Evolutionary conservation across 257 asterid genomes (phyloP).

Genomic region (Nicotiana sylvestris): DNA sequence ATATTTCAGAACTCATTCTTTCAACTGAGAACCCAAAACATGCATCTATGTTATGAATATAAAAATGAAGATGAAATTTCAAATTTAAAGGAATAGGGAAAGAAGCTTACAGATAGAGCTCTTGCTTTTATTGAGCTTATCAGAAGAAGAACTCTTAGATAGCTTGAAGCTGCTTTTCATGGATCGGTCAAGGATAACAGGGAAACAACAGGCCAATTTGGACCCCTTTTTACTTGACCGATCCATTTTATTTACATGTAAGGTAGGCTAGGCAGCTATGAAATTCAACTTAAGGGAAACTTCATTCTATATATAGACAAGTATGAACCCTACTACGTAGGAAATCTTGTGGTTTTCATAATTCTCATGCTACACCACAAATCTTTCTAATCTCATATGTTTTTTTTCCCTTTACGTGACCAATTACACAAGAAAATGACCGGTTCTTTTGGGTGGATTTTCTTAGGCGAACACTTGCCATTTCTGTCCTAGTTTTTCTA

Average conservation of each 20-base stretch:
- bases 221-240: constrained; percentile 17
- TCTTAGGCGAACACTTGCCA: background rate
- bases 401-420: background rate
- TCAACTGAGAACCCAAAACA: too few relatives aligned
- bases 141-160: constrained; percentile 15
- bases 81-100: too few relatives aligned
- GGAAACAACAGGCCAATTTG: constrained; percentile 23
- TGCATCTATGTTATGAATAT: too few relatives aligned
- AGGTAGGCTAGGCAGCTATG: background rate
- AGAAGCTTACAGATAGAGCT: background rate
- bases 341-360: background rate
- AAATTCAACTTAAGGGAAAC: background rate
- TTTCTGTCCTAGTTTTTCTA: constrained; percentile 2
- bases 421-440: background rate
- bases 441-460: background rate
- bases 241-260: constrained; percentile 18
- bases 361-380: background rate
- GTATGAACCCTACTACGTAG: background rate
- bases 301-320: background rate
- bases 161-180: constrained; percentile 27
- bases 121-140: background rate
- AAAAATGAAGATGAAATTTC: too few relatives aligned
- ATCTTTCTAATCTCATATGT: background rate
- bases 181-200: constrained; percentile 26
- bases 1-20: too few relatives aligned